Conservation (phyloP, 768 basidiomycete species). For the Termitomyces sp. region DNA sequence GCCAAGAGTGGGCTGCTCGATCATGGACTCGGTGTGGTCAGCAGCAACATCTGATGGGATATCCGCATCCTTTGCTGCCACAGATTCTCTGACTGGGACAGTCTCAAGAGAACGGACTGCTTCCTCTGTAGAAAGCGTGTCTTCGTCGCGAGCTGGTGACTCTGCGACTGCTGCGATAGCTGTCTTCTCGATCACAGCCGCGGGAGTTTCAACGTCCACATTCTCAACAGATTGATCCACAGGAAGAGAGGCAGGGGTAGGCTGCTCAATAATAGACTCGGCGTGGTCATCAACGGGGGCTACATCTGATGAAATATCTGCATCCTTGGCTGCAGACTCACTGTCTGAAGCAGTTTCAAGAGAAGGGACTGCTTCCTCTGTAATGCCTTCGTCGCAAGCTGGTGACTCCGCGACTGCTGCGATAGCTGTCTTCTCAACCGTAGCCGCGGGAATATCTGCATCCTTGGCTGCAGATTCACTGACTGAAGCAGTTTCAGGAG, state of each 20-base stretch:
- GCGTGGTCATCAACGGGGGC: no score
- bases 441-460: not conserved
- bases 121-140: not conserved
- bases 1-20: not conserved
- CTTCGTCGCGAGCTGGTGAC: not conserved
- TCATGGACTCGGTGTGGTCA: not conserved
- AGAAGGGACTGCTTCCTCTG: not conserved
- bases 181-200: not conserved
- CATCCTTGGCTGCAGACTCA: not conserved
- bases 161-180: not conserved
- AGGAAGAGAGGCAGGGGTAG: not conserved
- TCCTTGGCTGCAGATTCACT: not conserved
- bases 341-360: not conserved
- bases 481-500: not conserved
- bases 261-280: not conserved
- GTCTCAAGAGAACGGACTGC: not conserved
- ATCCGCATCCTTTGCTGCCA: not conserved
- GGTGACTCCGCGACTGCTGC: not conserved
- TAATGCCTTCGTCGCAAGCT: not conserved
- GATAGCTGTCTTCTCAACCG: not conserved
- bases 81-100: not conserved
- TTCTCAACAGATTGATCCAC: not conserved
- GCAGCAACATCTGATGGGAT: not conserved
- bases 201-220: not conserved
- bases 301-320: not conserved